A percentile compares a stretch with the other conserved stretches of the same genome.
phyloP scores from a whole-genome alignment of 1,284 basidiomycete genomes.

The Ganoderma meredithae region DNA sequence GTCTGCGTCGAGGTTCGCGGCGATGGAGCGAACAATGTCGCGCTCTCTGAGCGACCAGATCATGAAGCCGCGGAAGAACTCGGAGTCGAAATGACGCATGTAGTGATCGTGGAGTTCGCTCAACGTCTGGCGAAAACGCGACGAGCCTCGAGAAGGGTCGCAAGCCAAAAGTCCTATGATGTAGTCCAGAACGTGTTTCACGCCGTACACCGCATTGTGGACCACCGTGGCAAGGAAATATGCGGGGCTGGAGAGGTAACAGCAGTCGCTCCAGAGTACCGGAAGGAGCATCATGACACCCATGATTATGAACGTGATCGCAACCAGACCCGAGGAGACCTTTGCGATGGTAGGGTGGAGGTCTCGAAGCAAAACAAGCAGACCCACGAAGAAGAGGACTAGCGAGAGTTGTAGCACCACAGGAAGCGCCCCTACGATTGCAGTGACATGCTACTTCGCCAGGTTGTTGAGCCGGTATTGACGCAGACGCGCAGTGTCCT shows the following conservation, averaged over 20 bases:
- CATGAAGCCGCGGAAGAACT: neutral
- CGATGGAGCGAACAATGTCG: neutral
- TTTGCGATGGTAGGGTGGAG: conserved; percentile 21
- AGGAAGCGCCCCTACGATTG: conserved; percentile 24
- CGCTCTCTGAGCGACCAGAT: neutral
- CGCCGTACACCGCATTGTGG: neutral
- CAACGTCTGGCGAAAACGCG: neutral
- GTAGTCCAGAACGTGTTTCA: neutral
- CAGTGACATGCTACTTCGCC: conserved; percentile 22
- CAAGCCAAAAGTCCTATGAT: neutral
- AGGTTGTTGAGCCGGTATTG: conserved; percentile 25
- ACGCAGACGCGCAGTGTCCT: conserved; percentile 20
- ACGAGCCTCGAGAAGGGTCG: neutral
- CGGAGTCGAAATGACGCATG: no score
- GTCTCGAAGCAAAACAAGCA: conserved; percentile 24
- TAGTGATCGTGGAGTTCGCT: neutral
- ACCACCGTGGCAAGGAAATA: neutral
- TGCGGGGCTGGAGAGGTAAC: conserved; percentile 8
- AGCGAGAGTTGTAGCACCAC: conserved; percentile 26
- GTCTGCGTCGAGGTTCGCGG: neutral
- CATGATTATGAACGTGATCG: conserved; percentile 8
- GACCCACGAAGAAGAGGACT: conserved; percentile 25
- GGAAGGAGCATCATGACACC: conserved; percentile 18
- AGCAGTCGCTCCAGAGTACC: conserved; percentile 10
- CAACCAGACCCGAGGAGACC: conserved; percentile 5